phyloP scores from a whole-genome alignment of 164 flowering plant species.

The Malania oleifera region DNA sequence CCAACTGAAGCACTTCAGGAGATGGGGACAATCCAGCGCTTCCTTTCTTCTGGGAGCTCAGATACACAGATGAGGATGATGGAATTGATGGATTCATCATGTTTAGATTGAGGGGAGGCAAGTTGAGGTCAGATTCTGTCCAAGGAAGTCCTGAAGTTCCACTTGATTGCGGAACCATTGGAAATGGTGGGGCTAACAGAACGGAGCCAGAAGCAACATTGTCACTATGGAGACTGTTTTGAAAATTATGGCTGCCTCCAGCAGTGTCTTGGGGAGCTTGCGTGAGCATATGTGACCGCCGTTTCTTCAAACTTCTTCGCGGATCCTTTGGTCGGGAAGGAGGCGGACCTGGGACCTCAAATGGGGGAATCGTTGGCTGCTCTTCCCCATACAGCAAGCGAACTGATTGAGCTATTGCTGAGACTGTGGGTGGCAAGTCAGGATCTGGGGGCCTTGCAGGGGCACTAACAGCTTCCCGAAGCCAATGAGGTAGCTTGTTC shows the following conservation, averaged over 20 bases:
- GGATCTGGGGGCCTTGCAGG: slow-evolving; percentile 52
- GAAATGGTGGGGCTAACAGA: slow-evolving; percentile 26
- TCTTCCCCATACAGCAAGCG: slow-evolving; percentile 78
- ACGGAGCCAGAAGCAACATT: slow-evolving; percentile 30
- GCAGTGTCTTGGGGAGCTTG: slow-evolving; percentile 21
- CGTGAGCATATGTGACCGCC: slow-evolving; percentile 24
- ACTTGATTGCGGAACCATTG: slow-evolving; percentile 19
- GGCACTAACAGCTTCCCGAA: slow-evolving; percentile 76
- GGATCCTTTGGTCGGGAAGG: slow-evolving; percentile 84
- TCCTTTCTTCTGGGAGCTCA: slow-evolving; percentile 24
- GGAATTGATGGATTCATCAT: slow-evolving; percentile 26
- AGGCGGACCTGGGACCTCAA: slow-evolving; percentile 71
- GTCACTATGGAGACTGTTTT: slow-evolving; percentile 20
- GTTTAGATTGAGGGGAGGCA: slow-evolving; percentile 29
- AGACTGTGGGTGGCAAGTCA: slow-evolving; percentile 74
- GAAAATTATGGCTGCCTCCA: slow-evolving; percentile 23
- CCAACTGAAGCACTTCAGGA: slow-evolving; percentile 59
- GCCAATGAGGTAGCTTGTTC: slow-evolving; percentile 95
- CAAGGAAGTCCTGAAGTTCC: slow-evolving; percentile 27
- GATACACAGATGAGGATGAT: slow-evolving; percentile 27
- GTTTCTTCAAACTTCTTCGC: slow-evolving; percentile 41
- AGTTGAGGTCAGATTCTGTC: slow-evolving; percentile 33
- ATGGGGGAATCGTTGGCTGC: slow-evolving; percentile 71
- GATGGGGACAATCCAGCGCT: slow-evolving; percentile 48
- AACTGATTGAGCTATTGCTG: slow-evolving; percentile 88